These are phyloP conservation scores for Trichosporon sp. DNA, from an alignment of 1,284 basidiomycete genomes.

Conservation along the genomic window DNA sequence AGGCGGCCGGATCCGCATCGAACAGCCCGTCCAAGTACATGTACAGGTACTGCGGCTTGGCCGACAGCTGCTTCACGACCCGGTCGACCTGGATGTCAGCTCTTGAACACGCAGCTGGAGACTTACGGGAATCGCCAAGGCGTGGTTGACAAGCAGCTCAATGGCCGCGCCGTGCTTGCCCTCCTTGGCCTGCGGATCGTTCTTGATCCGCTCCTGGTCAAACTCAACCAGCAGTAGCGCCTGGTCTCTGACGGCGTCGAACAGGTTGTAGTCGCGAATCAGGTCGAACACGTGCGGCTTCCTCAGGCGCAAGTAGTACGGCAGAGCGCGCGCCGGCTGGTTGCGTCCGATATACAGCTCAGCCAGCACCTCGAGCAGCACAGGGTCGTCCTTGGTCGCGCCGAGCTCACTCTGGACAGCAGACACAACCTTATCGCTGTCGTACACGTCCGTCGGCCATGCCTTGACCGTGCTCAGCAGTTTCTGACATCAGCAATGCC, in stretches of 20 bases:
- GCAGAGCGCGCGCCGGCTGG: conserved; percentile 89
- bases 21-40: conserved; percentile 89
- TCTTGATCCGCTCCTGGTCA: conserved; percentile 75
- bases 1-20: conserved; percentile 76
- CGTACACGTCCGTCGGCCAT: conserved; percentile 91
- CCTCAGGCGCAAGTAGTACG: conserved; percentile 79
- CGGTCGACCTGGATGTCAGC: conserved; percentile 61
- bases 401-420: conserved; percentile 81
- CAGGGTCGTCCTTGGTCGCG: conserved; percentile 56
- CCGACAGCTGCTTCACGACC: conserved; percentile 80
- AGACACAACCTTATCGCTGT: conserved; percentile 76
- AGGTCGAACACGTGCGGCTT: conserved; percentile 89
- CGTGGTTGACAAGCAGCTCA: conserved; percentile 83
- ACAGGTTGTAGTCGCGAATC: conserved; percentile 89
- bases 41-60: conserved; percentile 76
- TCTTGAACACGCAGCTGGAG: background rate
- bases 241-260: conserved; percentile 91
- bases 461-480: conserved; percentile 72
- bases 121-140: conserved; percentile 87
- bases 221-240: conserved; percentile 88
- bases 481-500: conserved; percentile 52
- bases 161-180: conserved; percentile 63
- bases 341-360: conserved; percentile 85
- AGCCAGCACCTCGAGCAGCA: conserved; percentile 86
- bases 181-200: conserved; percentile 22